Evolutionary conservation across 2,329 filamentous ascomycete species (phyloP).

Genomic region (Tricladium varicosporioides): DNA sequence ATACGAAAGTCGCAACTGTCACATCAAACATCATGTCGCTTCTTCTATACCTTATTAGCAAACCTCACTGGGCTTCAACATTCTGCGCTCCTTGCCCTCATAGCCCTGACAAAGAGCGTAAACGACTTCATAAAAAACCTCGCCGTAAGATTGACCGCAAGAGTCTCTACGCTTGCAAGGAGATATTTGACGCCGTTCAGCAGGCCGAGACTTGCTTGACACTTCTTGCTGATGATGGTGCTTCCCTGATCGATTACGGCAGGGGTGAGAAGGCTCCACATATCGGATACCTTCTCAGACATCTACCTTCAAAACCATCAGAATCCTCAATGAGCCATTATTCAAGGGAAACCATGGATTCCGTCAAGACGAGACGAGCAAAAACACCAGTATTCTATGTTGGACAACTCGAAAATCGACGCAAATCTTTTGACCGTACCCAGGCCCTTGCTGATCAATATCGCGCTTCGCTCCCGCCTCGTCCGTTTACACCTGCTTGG

Average conservation of each 20-base stretch:
- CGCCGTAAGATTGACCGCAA: background rate
- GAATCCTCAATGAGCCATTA: slow-evolving; percentile 8
- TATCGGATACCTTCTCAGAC: background rate
- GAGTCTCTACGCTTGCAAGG: background rate
- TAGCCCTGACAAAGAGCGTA: background rate
- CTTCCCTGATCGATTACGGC: background rate
- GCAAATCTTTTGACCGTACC: slow-evolving; percentile 17
- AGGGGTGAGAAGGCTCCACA: background rate
- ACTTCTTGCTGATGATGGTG: background rate
- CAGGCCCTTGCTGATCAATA: slow-evolving; percentile 26
- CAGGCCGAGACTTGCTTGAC: background rate
- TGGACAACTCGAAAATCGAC: slow-evolving; percentile 28
- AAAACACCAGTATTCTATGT: slow-evolving; percentile 31
- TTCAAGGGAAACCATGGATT: slow-evolving; percentile 8
- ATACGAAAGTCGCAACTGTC: background rate
- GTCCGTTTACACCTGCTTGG: slow-evolving; percentile 8
- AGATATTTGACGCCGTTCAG: background rate
- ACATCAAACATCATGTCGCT: background rate
- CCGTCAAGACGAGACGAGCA: slow-evolving; percentile 15
- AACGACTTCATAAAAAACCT: background rate
- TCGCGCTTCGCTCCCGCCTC: slow-evolving; percentile 19
- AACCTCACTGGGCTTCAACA: background rate
- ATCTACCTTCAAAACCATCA: background rate
- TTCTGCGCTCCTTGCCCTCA: too few relatives aligned
- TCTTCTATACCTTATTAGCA: background rate